Percentiles rank a stretch among this genome's conserved stretches.
These are phyloP conservation scores for Aspergillus kassunensis DNA, from an alignment of 495 filamentous ascomycete species.

Conservation along the genomic window DNA sequence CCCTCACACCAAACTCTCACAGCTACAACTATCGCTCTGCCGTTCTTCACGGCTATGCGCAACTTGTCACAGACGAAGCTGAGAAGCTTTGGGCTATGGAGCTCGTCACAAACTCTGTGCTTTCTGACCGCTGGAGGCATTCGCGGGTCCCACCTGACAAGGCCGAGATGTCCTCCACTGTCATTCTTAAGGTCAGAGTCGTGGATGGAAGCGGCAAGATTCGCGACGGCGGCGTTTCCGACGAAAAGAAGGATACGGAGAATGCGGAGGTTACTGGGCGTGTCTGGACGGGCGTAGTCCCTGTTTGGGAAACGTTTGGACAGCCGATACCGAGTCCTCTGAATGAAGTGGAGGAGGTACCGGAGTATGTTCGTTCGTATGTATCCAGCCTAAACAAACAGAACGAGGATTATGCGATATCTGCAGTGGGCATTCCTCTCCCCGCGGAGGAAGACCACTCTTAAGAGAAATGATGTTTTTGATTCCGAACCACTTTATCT, in stretches of 20 bases:
- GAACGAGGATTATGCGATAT: slow-evolving; percentile 49
- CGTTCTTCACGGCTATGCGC: slow-evolving; percentile 71
- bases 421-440: slow-evolving; percentile 33
- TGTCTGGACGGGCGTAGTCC: slow-evolving; percentile 85
- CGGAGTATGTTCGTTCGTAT: slow-evolving; percentile 60
- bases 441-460: slow-evolving; percentile 39
- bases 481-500: no score
- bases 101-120: slow-evolving; percentile 71
- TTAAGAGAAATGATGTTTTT: not conserved
- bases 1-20: slow-evolving; percentile 74
- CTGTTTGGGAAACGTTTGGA: slow-evolving; percentile 61
- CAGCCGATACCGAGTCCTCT: slow-evolving; percentile 62
- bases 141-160: slow-evolving; percentile 67
- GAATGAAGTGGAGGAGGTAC: slow-evolving; percentile 56
- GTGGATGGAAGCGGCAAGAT: slow-evolving; percentile 76
- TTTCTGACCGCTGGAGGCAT: slow-evolving; percentile 64
- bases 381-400: slow-evolving; percentile 51
- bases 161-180: slow-evolving; percentile 74
- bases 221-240: slow-evolving; percentile 61
- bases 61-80: slow-evolving; percentile 56
- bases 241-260: slow-evolving; percentile 65
- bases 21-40: slow-evolving; percentile 89
- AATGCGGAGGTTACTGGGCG: slow-evolving; percentile 54
- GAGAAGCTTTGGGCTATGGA: slow-evolving; percentile 86
- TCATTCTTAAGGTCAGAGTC: slow-evolving; percentile 67